Evolutionary conservation across 148 eudicot genomes (phyloP).

Genomic region (Cornus controversa): DNA sequence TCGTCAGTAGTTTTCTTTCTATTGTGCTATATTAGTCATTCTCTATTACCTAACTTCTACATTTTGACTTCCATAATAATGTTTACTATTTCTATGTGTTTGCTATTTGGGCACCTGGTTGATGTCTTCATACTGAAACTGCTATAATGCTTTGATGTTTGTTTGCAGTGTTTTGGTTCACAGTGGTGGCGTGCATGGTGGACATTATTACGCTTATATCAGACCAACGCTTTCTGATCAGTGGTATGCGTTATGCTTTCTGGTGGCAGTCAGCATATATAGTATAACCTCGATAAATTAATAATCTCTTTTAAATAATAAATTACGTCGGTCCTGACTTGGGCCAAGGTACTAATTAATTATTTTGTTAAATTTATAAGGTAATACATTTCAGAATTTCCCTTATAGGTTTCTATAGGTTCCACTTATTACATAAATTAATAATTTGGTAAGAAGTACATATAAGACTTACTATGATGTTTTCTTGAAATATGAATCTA

Average conservation of each 20-base stretch:
- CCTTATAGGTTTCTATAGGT: too few species aligned
- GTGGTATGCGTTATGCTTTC: conserved; percentile 46
- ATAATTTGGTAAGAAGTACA: too few species aligned
- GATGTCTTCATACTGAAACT: not conserved
- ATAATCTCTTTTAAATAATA: too few species aligned
- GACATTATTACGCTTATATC: conserved; percentile 90
- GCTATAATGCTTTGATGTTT: not conserved
- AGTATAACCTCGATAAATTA: too few species aligned
- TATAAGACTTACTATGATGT: too few species aligned
- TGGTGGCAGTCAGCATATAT: not conserved
- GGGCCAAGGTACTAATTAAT: too few species aligned
- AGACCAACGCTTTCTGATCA: conserved; percentile 89
- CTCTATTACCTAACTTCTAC: not conserved
- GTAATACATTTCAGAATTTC: too few species aligned
- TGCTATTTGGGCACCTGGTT: not conserved
- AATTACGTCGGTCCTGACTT: too few species aligned
- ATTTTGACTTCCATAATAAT: not conserved
- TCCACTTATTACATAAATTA: too few species aligned
- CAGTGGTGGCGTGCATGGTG: conserved; percentile 94
- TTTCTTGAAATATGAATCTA: too few species aligned
- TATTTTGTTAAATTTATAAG: too few species aligned
- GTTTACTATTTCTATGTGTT: not conserved
- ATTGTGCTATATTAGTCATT: not conserved
- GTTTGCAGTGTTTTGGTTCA: conserved; percentile 86
- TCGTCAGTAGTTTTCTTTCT: not conserved